Evolutionary conservation across 2,329 filamentous ascomycete genomes (phyloP), one percentile per base, ranked within the genome.

Genomic region (Aureobasidium sp.): DNA sequence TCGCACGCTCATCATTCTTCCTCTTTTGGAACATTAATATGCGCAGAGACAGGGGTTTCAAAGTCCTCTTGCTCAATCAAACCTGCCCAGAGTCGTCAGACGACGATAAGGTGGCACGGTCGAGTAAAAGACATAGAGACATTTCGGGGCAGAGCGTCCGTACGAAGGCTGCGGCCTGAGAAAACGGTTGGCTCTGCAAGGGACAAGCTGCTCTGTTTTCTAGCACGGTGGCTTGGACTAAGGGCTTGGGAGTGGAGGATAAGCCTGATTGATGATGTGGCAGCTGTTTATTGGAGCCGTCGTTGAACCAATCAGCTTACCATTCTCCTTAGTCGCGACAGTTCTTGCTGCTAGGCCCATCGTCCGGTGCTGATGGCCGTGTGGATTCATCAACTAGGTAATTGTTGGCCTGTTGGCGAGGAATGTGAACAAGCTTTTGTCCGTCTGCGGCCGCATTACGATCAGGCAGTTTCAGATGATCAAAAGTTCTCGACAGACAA

Each of bases 181-280:
- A 45, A 61, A 59, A 55, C 49, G 60, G 60, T 62, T 62, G 60
- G 60, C 60, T 61, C 58, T 62, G 60, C 60, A 62, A 62, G 60
- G 60, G 49, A 56, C 60, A 56, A 36, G 42, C 51, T 37, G 48
- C 34, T 53, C 41, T 62, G 49, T 56, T 56, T 56, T 56, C 60
- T 60, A 55, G 60, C 49, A 53, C 49, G 47, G 48, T 62, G 60
- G 49, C 49, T 56, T 55, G 57, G 41, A 22, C 51, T 55, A 56
- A 48, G 29, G 49, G 44, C 45, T 60, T 49, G 57, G 45, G 22
- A 25, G 57, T 60, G 39, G 47, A 61, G 47, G 59, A 53, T 61
- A 61, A 61, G 59, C 48, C 47, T 48, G 60, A 41, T 44, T 39
- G 48, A 62, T 53, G 60, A 62, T 53, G 60, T 62, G 60, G 49